Evolutionary conservation across 805 yeast species (phyloP), one percentile per base, ranked within the genome.

Genomic region (Ogataea chonburiensis): DNA sequence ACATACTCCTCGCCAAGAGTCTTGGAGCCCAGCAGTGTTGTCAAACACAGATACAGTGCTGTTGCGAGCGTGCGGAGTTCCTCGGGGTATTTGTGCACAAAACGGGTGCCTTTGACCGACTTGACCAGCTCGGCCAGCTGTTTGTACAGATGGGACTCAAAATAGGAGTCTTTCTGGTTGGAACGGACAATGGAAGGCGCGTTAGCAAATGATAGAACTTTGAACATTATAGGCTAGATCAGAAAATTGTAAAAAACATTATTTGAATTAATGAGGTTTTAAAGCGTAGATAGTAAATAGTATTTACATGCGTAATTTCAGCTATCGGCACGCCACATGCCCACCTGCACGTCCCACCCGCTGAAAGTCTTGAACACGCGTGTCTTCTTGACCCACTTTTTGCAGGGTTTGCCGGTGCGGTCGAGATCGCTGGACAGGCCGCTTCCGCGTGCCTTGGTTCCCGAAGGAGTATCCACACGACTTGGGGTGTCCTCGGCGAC

Each of bases 1-100:
- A 88, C 88, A 60, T 91, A 91, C 61, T 91, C 97, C 56, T 91
- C 98, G 1, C 98, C 98, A 17, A 93, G 63, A 0, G 98, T 91
- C 36, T 91, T 70, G 2, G 85, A 75, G 0, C 91, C 91, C 5
- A 75, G 40, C 10, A 83, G 61, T 0, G 96, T 89, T 0, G 97
- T 91, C 15, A 86, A 61, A 2, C 71, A 58, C n/a, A 86, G 65
- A 54, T 91, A 91, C 0, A 81, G 28, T 1, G 80, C 57, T 34
- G 79, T 79, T 7, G 83, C 75, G 2, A 67, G 55, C 0, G 77
- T 70, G 0, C 79, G 63, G 10, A 88, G 66, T 47, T 81, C 86
- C 28, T 75, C 71, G 2, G 83, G 74, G 48, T 81, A 73, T 3
- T 72, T 62, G 51, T 85, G 81, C 8, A 80, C 67, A 51, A 79